These are phyloP conservation scores for Golovinomyces cichoracearum DNA, from an alignment of 2,329 filamentous ascomycete genomes.

Conservation along the genomic window DNA sequence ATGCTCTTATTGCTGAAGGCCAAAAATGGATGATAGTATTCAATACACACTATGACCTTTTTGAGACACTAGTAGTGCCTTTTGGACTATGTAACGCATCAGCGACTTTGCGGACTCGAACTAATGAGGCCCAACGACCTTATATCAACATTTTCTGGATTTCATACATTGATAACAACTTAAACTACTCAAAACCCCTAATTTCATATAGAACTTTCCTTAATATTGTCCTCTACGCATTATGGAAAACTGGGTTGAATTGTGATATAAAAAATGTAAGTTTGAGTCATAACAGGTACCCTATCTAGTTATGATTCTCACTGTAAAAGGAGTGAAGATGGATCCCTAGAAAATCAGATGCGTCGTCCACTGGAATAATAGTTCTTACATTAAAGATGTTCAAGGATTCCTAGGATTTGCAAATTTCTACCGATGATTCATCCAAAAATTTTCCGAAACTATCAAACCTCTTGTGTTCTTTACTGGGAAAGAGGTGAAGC, in stretches of 20 bases:
- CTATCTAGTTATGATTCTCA: background rate
- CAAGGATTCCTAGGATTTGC: background rate
- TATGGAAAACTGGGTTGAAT: background rate
- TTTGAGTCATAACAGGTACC: background rate
- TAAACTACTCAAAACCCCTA: background rate
- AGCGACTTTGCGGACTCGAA: background rate
- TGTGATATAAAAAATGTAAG: background rate
- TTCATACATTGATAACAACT: background rate
- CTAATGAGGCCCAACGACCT: background rate
- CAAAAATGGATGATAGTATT: background rate
- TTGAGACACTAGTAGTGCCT: background rate
- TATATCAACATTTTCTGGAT: background rate
- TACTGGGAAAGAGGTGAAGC: background rate
- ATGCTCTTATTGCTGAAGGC: background rate
- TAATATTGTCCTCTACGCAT: background rate
- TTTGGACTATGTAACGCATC: background rate
- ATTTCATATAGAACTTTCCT: background rate
- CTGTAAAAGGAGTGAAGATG: background rate
- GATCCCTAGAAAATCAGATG: background rate
- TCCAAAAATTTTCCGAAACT: background rate
- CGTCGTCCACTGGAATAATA: background rate
- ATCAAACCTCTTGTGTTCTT: background rate
- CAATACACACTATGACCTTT: background rate
- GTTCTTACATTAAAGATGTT: background rate
- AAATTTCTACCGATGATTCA: background rate